Evolutionary conservation across 2,329 filamentous ascomycete species (phyloP), one percentile per base, ranked within the genome.

Genomic region (Colletotrichum tropicale): DNA sequence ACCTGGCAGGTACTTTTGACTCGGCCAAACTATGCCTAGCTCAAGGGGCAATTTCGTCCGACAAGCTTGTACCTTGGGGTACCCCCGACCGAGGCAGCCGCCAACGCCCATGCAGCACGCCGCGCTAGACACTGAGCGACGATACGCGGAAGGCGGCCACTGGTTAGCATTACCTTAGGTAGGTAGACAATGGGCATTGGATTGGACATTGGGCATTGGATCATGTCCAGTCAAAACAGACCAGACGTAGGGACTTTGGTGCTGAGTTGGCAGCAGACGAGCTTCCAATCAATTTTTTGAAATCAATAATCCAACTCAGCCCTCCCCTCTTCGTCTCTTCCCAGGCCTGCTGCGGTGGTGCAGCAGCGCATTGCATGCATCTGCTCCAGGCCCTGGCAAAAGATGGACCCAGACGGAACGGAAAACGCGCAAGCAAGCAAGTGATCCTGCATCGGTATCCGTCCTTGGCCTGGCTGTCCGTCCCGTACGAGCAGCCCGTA

Each of bases 331-430:
- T 48, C 43, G 38, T 52, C 24, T 66, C 18, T 66, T 24, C 64
- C 58, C 12, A 61, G 28, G 28, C 60, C 18, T 64, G 13, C 34
- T 64, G 43, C 61, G 60, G 10, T 15, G 26, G 34, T 55, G 18
- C 21, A 34, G 32, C 48, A 58, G 43, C 48, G 48, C 71, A 66
- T 65, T 58, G 67, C 61, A 55, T 62, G 61, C 60, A 65, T 52
- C 66, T 71, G 48, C 61, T 66, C 36, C 34, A 66, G 28, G 62
- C 32, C 62, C 73, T 67, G 52, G 62, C 64, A 56, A 30, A 56
- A 56, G 52, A 72, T 72, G 73, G 58, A 58, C 36, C 56, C 69
- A 73, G 62, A 68, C 73, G 32, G 73, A 64, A 68, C 64, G 69
- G 69, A 72, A 64, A 68, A 64, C 52, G 55, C 67, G 36, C 68